phyloP scores from a whole-genome alignment of 768 basidiomycete genomes.

The Tricholoma matsutake region DNA sequence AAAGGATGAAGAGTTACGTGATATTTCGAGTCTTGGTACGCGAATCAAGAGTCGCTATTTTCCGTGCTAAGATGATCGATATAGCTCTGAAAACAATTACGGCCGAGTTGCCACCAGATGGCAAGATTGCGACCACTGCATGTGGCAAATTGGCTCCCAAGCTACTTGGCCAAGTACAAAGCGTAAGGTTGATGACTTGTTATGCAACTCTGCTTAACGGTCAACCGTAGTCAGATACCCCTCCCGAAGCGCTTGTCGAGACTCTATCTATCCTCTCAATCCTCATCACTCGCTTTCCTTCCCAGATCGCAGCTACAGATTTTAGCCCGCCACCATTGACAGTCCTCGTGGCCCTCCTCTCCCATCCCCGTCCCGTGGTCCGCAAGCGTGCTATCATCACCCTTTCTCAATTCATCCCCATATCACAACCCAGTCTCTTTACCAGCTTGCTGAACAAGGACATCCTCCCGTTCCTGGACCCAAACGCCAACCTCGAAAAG shows the following conservation, averaged over 20 bases:
- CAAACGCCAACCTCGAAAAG: slow-evolving; percentile 56
- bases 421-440: slow-evolving; percentile 63
- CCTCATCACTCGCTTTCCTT: slow-evolving; percentile 81
- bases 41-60: neutral
- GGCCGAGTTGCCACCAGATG: slow-evolving; percentile 80
- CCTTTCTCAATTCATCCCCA: slow-evolving; percentile 78
- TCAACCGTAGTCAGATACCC: slow-evolving; percentile 53
- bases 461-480: slow-evolving; percentile 56
- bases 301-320: slow-evolving; percentile 52
- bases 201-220: neutral
- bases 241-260: slow-evolving; percentile 81
- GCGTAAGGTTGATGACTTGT: slow-evolving; percentile 42
- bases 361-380: slow-evolving; percentile 78
- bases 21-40: slow-evolving; percentile 90
- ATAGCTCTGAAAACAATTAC: slow-evolving; percentile 94
- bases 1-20: slow-evolving; percentile 89
- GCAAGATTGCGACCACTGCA: slow-evolving; percentile 73
- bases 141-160: slow-evolving; percentile 85
- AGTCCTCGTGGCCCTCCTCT: slow-evolving; percentile 68
- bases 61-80: neutral
- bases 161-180: slow-evolving; percentile 73
- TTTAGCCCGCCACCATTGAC: slow-evolving; percentile 58
- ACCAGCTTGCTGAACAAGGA: slow-evolving; percentile 53
- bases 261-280: slow-evolving; percentile 85
- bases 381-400: slow-evolving; percentile 91